These are phyloP conservation scores for Colletotrichum sp. DNA, from an alignment of 2,329 filamentous ascomycete genomes.

Conservation along the genomic window DNA sequence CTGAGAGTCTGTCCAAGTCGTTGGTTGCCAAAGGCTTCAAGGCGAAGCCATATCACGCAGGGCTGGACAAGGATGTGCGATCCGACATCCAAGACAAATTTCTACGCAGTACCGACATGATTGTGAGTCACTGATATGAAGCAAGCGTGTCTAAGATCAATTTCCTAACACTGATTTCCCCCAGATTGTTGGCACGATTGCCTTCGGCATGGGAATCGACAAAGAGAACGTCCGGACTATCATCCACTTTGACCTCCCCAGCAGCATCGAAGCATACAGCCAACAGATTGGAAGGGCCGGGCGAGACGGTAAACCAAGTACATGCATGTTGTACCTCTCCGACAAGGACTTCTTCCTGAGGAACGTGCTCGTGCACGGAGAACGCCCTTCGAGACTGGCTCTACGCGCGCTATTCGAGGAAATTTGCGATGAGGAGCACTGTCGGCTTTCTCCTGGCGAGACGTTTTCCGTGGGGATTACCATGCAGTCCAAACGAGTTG, in stretches of 20 bases:
- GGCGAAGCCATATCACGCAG: constrained; percentile 54
- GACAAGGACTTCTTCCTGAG: constrained; percentile 61
- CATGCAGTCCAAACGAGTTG: constrained; percentile 52
- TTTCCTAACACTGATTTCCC: neutral
- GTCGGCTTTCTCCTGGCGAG: constrained; percentile 38
- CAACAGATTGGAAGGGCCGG: constrained; percentile 63
- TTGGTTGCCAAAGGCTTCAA: constrained; percentile 43
- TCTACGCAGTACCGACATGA: constrained; percentile 48
- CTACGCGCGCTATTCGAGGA: constrained; percentile 53
- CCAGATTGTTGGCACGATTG: constrained; percentile 57
- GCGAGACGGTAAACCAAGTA: constrained; percentile 55
- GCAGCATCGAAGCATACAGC: constrained; percentile 61
- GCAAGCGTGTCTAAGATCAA: neutral
- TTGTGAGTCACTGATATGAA: constrained; percentile 16
- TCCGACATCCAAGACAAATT: constrained; percentile 55
- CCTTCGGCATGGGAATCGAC: constrained; percentile 67
- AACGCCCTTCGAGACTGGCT: constrained; percentile 59
- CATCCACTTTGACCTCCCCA: constrained; percentile 56
- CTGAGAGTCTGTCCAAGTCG: constrained; percentile 45
- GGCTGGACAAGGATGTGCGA: constrained; percentile 51
- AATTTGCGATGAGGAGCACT: constrained; percentile 47
- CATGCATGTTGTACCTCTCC: constrained; percentile 64
- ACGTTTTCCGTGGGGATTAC: constrained; percentile 52
- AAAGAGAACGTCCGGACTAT: constrained; percentile 60
- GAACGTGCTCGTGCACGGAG: constrained; percentile 65